phyloP scores from a whole-genome alignment of 2,329 filamentous ascomycete species.

The Penicillium sclerotigenum region DNA sequence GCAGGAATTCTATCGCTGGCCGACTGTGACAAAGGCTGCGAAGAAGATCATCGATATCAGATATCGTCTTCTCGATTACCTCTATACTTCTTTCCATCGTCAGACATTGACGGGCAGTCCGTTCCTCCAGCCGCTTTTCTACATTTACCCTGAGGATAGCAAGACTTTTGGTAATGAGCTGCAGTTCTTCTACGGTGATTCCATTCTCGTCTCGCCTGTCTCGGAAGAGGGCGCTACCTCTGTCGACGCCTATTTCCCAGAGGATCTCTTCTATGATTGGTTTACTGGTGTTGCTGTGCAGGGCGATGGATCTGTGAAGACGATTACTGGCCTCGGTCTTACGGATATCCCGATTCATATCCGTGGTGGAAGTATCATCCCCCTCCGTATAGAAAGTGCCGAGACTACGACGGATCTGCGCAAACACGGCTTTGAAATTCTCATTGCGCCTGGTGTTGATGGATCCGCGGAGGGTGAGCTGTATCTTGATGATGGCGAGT shows the following conservation, averaged over 20 bases:
- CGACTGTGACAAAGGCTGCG: slow-evolving; percentile 60
- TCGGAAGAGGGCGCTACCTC: slow-evolving; percentile 51
- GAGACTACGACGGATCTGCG: slow-evolving; percentile 61
- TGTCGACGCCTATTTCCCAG: slow-evolving; percentile 56
- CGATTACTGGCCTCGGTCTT: slow-evolving; percentile 45
- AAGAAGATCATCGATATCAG: slow-evolving; percentile 66
- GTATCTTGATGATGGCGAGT: slow-evolving; percentile 76
- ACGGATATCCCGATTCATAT: slow-evolving; percentile 62
- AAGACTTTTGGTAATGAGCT: slow-evolving; percentile 52
- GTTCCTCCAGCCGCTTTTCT: slow-evolving; percentile 68
- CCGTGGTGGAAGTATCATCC: slow-evolving; percentile 60
- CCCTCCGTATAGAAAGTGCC: slow-evolving; percentile 51
- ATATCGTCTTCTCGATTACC: slow-evolving; percentile 75
- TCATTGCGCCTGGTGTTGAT: slow-evolving; percentile 63
- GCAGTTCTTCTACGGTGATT: slow-evolving; percentile 60
- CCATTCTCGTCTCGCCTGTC: slow-evolving; percentile 57
- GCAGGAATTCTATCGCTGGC: slow-evolving; percentile 74
- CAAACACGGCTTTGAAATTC: slow-evolving; percentile 64
- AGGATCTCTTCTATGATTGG: slow-evolving; percentile 61
- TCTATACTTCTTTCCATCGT: slow-evolving; percentile 67
- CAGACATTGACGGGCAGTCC: slow-evolving; percentile 62
- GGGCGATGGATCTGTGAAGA: slow-evolving; percentile 47
- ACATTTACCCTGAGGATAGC: slow-evolving; percentile 60
- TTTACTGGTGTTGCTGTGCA: slow-evolving; percentile 49
- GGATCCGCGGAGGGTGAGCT: slow-evolving; percentile 65